A percentile compares a stretch with the other conserved stretches of the same genome.
These are phyloP conservation scores for Fusarium miscanthi DNA, from an alignment of 2,329 filamentous ascomycete genomes.

Conservation along the genomic window DNA sequence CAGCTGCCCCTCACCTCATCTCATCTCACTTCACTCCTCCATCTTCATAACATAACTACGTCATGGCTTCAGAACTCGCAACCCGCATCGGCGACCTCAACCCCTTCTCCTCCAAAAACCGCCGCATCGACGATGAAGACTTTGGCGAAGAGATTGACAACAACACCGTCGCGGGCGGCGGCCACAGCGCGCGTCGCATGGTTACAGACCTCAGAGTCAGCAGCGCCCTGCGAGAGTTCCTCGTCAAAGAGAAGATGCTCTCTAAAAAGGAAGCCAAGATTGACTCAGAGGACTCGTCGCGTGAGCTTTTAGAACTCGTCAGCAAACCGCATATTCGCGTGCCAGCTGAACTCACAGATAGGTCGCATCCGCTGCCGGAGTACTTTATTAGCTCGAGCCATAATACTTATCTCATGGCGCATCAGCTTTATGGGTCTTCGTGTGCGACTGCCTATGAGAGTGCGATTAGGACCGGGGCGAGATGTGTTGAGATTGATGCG, in stretches of 20 bases:
- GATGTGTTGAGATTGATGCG: slow-evolving; percentile 79
- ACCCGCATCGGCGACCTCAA: slow-evolving; percentile 47
- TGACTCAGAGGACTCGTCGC: slow-evolving; percentile 54
- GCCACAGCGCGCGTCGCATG: slow-evolving; percentile 62
- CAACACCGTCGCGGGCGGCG: slow-evolving; percentile 67
- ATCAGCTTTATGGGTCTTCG: slow-evolving; percentile 74
- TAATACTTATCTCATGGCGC: slow-evolving; percentile 77
- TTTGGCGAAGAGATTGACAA: slow-evolving; percentile 48
- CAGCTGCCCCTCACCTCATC: slow-evolving; percentile 35
- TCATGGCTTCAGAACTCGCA: slow-evolving; percentile 45
- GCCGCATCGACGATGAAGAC: slow-evolving; percentile 49
- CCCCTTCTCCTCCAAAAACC: slow-evolving; percentile 45
- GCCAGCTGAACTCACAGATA: slow-evolving; percentile 64
- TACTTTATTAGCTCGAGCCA: slow-evolving; percentile 80
- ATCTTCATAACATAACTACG: background rate
- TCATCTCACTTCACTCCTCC: slow-evolving; percentile 19
- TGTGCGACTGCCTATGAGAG: slow-evolving; percentile 72
- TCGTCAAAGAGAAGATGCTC: slow-evolving; percentile 64
- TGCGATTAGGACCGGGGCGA: slow-evolving; percentile 69
- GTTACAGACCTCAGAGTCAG: slow-evolving; percentile 69
- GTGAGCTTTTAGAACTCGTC: slow-evolving; percentile 62
- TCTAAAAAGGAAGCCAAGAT: slow-evolving; percentile 59
- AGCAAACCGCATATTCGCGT: slow-evolving; percentile 68
- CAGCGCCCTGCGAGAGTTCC: slow-evolving; percentile 65
- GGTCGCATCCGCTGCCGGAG: slow-evolving; percentile 70